Conservation (phyloP, 2,329 filamentous ascomycete genomes). For the Colletotrichum sp. region DNA sequence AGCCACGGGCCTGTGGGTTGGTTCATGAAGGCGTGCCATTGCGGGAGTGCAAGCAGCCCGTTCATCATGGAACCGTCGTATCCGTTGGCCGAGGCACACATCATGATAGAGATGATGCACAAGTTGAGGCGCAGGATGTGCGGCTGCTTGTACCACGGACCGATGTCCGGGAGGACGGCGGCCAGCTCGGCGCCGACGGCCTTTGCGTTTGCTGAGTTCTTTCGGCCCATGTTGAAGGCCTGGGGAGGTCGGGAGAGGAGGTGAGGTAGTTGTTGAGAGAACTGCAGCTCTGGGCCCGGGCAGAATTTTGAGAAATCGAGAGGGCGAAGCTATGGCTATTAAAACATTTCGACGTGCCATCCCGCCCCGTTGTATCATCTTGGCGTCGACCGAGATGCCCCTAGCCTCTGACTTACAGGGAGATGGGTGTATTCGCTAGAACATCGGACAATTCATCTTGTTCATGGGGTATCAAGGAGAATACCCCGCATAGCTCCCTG, state of each 20-base stretch:
- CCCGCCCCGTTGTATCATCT: neutral
- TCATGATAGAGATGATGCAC: slow-evolving; percentile 34
- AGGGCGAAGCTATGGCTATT: neutral
- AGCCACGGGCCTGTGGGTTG: slow-evolving; percentile 38
- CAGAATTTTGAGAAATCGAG: neutral
- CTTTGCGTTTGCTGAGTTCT: neutral
- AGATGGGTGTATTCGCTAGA: neutral
- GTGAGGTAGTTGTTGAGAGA: neutral
- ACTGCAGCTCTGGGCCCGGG: neutral
- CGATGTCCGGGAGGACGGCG: slow-evolving; percentile 42
- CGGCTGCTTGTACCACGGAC: slow-evolving; percentile 44
- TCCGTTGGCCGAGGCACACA: slow-evolving; percentile 38
- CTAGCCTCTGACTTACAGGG: neutral
- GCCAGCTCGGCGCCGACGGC: slow-evolving; percentile 11
- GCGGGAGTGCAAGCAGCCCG: slow-evolving; percentile 43
- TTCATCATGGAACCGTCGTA: slow-evolving; percentile 50
- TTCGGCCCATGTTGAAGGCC: neutral
- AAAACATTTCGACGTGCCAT: neutral
- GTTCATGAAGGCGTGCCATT: slow-evolving; percentile 46
- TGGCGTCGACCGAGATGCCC: neutral
- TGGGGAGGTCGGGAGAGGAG: neutral
- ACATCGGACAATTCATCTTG: neutral
- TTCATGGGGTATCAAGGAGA: neutral
- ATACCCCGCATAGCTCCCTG: neutral
- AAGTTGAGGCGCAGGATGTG: slow-evolving; percentile 49